phyloP scores from a whole-genome alignment of 768 basidiomycete species.

The Lactifluus subvellereus region DNA sequence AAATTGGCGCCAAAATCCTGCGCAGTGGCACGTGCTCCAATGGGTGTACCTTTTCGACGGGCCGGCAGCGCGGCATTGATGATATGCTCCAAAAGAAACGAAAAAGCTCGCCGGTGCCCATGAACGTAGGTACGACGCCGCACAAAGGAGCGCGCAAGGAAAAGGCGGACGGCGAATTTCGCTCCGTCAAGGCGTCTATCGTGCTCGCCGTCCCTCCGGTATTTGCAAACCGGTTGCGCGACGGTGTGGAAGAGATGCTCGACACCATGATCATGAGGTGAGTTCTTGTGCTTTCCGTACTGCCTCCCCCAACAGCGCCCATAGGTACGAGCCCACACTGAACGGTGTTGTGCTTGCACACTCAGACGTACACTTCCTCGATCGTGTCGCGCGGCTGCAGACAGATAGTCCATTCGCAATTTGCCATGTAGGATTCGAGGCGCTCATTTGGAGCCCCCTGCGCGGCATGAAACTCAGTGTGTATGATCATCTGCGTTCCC shows the following conservation, averaged over 20 bases:
- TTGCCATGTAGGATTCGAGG: slow-evolving; percentile 70
- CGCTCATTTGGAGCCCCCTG: slow-evolving; percentile 82
- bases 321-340: slow-evolving; percentile 86
- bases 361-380: slow-evolving; percentile 65
- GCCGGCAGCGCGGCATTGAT: too few species aligned
- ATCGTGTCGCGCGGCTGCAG: slow-evolving; percentile 58
- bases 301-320: background rate
- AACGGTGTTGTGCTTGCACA: slow-evolving; percentile 84
- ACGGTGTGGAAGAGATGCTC: slow-evolving; percentile 81
- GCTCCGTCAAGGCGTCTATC: slow-evolving; percentile 57
- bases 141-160: slow-evolving; percentile 31
- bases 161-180: slow-evolving; percentile 44
- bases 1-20: background rate
- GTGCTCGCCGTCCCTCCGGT: slow-evolving; percentile 74
- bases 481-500: slow-evolving; percentile 26
- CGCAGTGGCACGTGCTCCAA: background rate
- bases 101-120: slow-evolving; percentile 21
- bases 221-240: slow-evolving; percentile 65
- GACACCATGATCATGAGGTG: slow-evolving; percentile 96
- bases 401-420: slow-evolving; percentile 83
- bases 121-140: slow-evolving; percentile 24
- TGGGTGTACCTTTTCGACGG: too few species aligned
- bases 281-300: slow-evolving; percentile 25
- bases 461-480: slow-evolving; percentile 76
- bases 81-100: slow-evolving; percentile 2